Percentiles rank a stretch among this genome's conserved stretches.
phyloP scores from a whole-genome alignment of 495 filamentous ascomycete species.

The Aspergillus kassunensis region DNA sequence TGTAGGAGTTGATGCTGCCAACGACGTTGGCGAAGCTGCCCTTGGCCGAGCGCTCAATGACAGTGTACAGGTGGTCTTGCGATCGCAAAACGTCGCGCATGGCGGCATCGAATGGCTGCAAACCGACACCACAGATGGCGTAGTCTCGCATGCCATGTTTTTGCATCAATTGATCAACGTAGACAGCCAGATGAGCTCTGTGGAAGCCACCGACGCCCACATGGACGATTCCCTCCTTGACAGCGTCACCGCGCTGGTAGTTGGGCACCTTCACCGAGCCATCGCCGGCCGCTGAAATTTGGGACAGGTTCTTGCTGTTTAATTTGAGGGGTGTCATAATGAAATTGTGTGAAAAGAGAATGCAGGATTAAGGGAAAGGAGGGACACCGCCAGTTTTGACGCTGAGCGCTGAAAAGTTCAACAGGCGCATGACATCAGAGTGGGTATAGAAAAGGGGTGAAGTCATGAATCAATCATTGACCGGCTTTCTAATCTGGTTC shows the following conservation, averaged over 20 bases:
- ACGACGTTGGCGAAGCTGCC: constrained; percentile 42
- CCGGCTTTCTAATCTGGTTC: too few relatives aligned
- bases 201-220: constrained; percentile 49
- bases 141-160: constrained; percentile 40
- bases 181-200: constrained; percentile 46
- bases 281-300: constrained; percentile 29
- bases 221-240: constrained; percentile 50
- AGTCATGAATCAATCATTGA: too few relatives aligned
- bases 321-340: constrained; percentile 41
- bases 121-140: constrained; percentile 45
- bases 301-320: constrained; percentile 35
- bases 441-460: too few relatives aligned
- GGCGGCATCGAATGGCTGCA: constrained; percentile 41
- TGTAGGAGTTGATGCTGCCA: constrained; percentile 48
- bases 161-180: constrained; percentile 45
- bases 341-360: constrained; percentile 11
- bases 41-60: constrained; percentile 44
- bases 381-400: too few relatives aligned
- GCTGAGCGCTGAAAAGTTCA: too few relatives aligned
- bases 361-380: not conserved
- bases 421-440: too few relatives aligned
- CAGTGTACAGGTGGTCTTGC: constrained; percentile 47
- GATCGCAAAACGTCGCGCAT: constrained; percentile 44
- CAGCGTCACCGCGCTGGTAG: constrained; percentile 33
- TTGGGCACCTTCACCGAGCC: constrained; percentile 30